Evolutionary conservation across 2,329 filamentous ascomycete species (phyloP), one percentile per base, ranked within the genome.

Genomic region (Pestalotiopsis sp.): DNA sequence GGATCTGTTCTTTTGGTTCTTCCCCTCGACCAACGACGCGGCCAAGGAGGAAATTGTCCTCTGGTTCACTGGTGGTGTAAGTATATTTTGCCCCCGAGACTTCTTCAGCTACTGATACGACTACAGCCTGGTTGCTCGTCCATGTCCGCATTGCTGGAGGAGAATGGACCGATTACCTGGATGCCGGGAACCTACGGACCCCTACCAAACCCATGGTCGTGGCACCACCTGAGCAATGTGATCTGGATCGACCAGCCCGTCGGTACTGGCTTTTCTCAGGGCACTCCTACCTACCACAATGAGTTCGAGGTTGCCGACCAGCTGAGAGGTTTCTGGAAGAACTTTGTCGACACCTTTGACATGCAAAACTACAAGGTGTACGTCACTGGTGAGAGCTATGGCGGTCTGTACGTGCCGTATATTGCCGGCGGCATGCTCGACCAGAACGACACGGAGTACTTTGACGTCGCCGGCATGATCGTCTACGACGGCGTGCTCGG

Each of bases 391-490:
- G 92, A 93, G 78, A 91, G 87, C 0, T 94, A 92, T 73, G 91
- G 88, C 0, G 92, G 92, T 17, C 80, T 83, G 73, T 92, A 90
- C 73, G 87, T 91, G 2, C 91, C 92, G 0, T 94, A 93, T 75
- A 91, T 95, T 68, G 88, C 91, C 1, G 87, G 90, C 73, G 90
- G 89, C 36, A 92, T 96, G 86, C 82, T 95, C 71, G 88, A 92
- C 67, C 84, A 85, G 38, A 79, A 92, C 6, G 86, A 94, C 78
- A 87, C 83, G 4, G 83, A 81, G 9, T 90, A 93, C 80, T 94
- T 89, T 78, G 86, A 94, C 76, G 78, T 94, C 5, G 83, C 87
- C 38, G 90, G 89, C 1, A 88, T 92, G 70, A 80, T 94, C 79
- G 89, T 95, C 70, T 93, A 94, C 75, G 92, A 95, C 73, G 92